These are phyloP conservation scores for Elaeis guineensis DNA, from an alignment of 176 grass and related monocot species.

Conservation along the genomic window DNA sequence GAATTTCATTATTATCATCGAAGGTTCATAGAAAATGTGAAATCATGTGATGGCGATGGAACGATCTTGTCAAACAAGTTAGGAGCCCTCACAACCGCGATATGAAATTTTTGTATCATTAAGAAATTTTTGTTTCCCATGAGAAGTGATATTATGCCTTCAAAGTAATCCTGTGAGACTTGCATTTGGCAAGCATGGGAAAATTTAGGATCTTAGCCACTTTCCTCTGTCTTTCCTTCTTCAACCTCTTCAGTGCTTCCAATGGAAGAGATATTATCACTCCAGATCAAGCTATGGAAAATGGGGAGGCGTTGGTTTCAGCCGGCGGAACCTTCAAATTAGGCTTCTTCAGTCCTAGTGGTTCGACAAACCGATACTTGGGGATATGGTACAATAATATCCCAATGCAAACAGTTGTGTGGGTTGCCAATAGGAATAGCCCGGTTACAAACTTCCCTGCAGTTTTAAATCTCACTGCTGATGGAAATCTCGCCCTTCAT, in stretches of 20 bases:
- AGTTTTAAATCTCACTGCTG: neutral
- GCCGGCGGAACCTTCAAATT: neutral
- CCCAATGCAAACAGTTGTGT: neutral
- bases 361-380: neutral
- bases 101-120: too few relatives aligned
- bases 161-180: too few relatives aligned
- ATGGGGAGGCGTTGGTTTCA: neutral
- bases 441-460: neutral
- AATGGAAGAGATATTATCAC: neutral
- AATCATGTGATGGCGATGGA: too few relatives aligned
- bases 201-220: too few relatives aligned
- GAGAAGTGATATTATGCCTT: too few relatives aligned
- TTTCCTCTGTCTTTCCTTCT: too few relatives aligned
- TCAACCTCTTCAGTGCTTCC: neutral
- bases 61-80: too few relatives aligned
- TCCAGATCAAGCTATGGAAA: neutral
- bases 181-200: too few relatives aligned
- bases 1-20: too few relatives aligned
- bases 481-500: neutral
- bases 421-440: neutral
- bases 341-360: neutral
- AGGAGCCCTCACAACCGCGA: too few relatives aligned
- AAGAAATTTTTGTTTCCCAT: too few relatives aligned
- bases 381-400: constrained; percentile 1
- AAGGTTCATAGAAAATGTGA: too few relatives aligned